phyloP scores from a whole-genome alignment of 2,329 filamentous ascomycete genomes.

The Calonectria multiphialidica region DNA sequence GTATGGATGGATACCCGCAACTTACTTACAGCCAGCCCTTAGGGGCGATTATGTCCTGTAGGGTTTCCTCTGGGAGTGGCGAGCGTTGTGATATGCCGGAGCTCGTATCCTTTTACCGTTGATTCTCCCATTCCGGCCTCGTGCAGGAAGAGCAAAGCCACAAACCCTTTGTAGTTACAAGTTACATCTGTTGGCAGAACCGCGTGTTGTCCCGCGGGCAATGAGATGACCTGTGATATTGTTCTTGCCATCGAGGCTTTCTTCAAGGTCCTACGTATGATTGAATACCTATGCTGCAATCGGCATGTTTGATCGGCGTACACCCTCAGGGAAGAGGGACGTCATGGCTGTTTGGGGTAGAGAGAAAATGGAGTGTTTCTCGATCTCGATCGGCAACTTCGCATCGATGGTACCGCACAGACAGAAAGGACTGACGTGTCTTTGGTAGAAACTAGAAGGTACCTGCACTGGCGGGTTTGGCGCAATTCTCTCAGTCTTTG shows the following conservation, averaged over 20 bases:
- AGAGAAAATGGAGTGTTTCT: background rate
- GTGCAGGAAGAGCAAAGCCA: background rate
- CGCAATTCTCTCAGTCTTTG: background rate
- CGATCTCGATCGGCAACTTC: conserved; percentile 4
- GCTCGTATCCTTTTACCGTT: background rate
- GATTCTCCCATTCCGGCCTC: background rate
- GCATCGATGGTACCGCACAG: background rate
- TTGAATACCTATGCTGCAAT: background rate
- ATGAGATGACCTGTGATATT: background rate
- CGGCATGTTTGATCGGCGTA: conserved; percentile 1
- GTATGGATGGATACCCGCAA: background rate
- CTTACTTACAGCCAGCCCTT: background rate
- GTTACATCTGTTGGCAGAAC: background rate
- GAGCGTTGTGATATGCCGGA: background rate
- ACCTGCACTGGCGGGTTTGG: background rate
- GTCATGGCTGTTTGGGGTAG: background rate
- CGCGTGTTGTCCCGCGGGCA: background rate
- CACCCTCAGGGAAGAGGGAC: background rate
- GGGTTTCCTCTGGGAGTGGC: background rate
- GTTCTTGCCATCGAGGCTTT: background rate
- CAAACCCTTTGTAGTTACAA: background rate
- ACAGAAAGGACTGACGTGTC: background rate
- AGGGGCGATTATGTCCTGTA: background rate
- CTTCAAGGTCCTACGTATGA: background rate
- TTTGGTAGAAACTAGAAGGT: background rate